A percentile compares a stretch with the other conserved stretches of the same genome.
Conservation (phyloP, 2,329 filamentous ascomycete species). For the Curvularia hawaiiensis region DNA sequence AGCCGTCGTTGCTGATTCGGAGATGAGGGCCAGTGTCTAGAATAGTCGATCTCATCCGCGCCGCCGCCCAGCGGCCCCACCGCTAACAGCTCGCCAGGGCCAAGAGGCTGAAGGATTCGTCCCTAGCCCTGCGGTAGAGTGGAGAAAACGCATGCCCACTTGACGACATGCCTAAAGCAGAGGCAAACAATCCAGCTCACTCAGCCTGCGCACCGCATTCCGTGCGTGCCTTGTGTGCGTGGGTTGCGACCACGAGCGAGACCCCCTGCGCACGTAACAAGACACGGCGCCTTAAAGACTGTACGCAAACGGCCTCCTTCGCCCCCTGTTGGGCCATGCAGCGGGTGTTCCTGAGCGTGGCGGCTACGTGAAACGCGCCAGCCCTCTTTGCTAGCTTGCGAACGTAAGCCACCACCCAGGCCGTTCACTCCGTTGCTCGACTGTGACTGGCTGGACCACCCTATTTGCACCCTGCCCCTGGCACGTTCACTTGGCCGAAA, state of each 20-base stretch:
- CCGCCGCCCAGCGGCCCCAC: constrained; percentile 13
- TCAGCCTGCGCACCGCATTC: background rate
- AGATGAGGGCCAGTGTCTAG: constrained; percentile 15
- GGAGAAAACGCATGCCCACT: constrained; percentile 1
- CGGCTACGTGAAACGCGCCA: constrained; percentile 16
- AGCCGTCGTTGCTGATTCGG: constrained; percentile 3
- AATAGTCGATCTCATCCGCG: constrained; percentile 12
- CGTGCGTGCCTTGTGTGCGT: background rate
- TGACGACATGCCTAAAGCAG: background rate
- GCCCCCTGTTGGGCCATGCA: constrained; percentile 1
- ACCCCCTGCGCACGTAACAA: constrained; percentile 3
- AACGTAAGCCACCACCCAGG: constrained; percentile 7
- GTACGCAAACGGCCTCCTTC: constrained; percentile 2
- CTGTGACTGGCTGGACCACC: constrained; percentile 7
- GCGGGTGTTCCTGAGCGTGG: constrained; percentile 17
- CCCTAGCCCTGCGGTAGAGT: constrained; percentile 3
- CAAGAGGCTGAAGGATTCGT: constrained; percentile 7
- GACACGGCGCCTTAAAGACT: background rate
- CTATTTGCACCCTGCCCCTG: constrained; percentile 13
- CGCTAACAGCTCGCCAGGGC: constrained; percentile 9
- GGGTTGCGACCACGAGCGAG: background rate
- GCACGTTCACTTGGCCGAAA: constrained; percentile 8
- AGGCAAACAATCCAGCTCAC: background rate
- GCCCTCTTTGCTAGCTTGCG: constrained; percentile 7
- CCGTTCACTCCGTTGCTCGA: constrained; percentile 3